Base-by-base conservation (phyloP, 106 monocot genomes). In the Apostasia shenzhenica region DNA sequence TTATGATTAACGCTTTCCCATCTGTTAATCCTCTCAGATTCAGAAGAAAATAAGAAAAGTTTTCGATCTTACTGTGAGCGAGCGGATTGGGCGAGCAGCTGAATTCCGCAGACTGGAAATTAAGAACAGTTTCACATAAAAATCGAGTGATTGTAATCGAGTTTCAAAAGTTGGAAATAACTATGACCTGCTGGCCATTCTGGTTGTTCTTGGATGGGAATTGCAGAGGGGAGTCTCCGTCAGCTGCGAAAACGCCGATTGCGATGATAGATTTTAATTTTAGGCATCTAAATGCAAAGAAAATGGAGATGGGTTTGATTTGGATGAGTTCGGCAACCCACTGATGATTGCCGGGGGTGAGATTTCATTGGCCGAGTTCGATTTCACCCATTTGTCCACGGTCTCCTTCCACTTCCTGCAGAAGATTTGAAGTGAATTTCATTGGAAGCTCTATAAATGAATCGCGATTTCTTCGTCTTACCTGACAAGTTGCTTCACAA, bases 371-470 rank as follows among this genome's bases (percentile, higher is more conserved):
- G 78, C 55, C 6, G 82, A 61, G 73, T 72, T 83, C 9, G 44
- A 40, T 68, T 84, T 88, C 68, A 81, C 87, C 83, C 81, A 83
- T 4, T 88, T 81, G 52, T 83, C 83, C 12, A 88, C 83, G 8
- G 81, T 67, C 8, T 83, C 87, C 50, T 88, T 88, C 87, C 87
- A 88, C 50, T 84, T 88, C 70, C 85, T 85, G 81, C 41, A 55
- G 14, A 45, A 55, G 12, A 65, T 48, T 65, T 37, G 14, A 48
- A 38, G 48, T 6, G 4, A 13, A 6, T 61, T 61, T 42, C 61
- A 62, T 45, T 39, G 10, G 26, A 12, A 8, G 48, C 48, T 3
- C 13, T 3, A 26, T 48, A 26, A 48, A 14, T 26, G 26, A 39
- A 5, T 48, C 14, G 37, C 14, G 56, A 47, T 7, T 45, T 14